Base-by-base conservation (phyloP, 805 yeast species). In the Torulaspora gathmanii region DNA sequence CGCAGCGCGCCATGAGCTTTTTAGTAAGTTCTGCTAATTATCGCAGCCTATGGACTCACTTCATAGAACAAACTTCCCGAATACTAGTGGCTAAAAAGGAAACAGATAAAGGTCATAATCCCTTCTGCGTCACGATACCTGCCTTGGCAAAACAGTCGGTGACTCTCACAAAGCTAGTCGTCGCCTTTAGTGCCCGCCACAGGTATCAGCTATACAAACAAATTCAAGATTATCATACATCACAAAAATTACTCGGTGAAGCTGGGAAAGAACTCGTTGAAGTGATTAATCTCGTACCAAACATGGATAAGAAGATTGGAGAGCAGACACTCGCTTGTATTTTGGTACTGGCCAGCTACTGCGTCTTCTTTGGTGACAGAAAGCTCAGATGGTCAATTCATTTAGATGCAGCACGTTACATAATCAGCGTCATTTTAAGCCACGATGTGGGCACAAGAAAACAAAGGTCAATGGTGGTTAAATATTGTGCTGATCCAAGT, bases 51-150 rank as follows among this genome's bases (percentile, higher is more conserved):
- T 79, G 84, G 64, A 78, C 79, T 49, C 80, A 80, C 50, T 86
- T 77, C 70, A 64, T 79, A 7, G 70, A 78, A 40, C 75, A 77
- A 11, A 83, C 86, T 0, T 77, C 90, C 1, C 71, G 71, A 29
- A 67, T 74, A 20, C 69, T 84, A 15, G 86, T 82, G 5, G 89
- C 90, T 0, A 80, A 85, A 0, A 86, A 86, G 8, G 68, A 75
- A 3, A 58, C 69, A 6, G 55, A 73, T 1, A 80, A 80, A 54
- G 68, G 64, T 16, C 78, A 76, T 12, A 81, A 83, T 53, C 95
- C 95, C 0, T 84, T 83, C 65, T 73, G 74, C 48, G 73, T 73
- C 10, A 67, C 82, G 6, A 62, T 86, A 10, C 91, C 93, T 0
- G 77, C 75, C 53, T 71, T 85, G 74, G 88, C 91, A 1, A 68